A percentile compares a stretch with the other conserved stretches of the same genome.
Evolutionary conservation across 192 early-diverging fungal genomes (phyloP).

Genomic region (Mortierella alpina): DNA sequence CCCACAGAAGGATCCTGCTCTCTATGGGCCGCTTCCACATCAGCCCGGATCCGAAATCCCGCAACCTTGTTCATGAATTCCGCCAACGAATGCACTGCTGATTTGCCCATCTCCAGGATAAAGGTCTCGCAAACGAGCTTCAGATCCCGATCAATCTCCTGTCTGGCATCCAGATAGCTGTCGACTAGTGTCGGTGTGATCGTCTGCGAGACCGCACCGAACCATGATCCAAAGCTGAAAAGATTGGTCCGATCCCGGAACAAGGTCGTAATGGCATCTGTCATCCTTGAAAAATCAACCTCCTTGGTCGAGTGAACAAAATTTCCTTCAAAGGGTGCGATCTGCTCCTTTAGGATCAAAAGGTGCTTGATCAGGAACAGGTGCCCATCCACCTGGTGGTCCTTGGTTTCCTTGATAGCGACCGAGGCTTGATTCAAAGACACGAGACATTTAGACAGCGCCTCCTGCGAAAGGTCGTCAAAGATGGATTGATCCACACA

Average conservation of each 20-base stretch:
- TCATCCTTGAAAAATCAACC: constrained; percentile 73
- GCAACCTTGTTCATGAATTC: constrained; percentile 77
- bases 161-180: constrained; percentile 56
- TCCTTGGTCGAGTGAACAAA: constrained; percentile 78
- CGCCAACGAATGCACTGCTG: constrained; percentile 70
- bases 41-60: constrained; percentile 62
- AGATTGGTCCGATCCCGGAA: constrained; percentile 46
- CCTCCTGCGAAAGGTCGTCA: constrained; percentile 89
- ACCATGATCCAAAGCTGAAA: constrained; percentile 51
- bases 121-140: constrained; percentile 83
- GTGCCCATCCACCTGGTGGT: constrained; percentile 73
- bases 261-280: constrained; percentile 55
- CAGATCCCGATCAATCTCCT: constrained; percentile 74
- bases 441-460: constrained; percentile 74
- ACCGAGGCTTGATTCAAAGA: constrained; percentile 55
- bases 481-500: constrained; percentile 79
- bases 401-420: constrained; percentile 49
- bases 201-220: constrained; percentile 51
- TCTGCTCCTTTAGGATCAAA: constrained; percentile 85
- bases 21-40: constrained; percentile 48
- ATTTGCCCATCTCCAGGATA: constrained; percentile 74
- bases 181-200: constrained; percentile 63
- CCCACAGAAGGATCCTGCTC: constrained; percentile 19
- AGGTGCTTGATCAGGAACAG: constrained; percentile 90
- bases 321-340: constrained; percentile 79